Evolutionary conservation across 129 eudicot genomes (phyloP).

Genomic region (Pittosporum tobira): DNA sequence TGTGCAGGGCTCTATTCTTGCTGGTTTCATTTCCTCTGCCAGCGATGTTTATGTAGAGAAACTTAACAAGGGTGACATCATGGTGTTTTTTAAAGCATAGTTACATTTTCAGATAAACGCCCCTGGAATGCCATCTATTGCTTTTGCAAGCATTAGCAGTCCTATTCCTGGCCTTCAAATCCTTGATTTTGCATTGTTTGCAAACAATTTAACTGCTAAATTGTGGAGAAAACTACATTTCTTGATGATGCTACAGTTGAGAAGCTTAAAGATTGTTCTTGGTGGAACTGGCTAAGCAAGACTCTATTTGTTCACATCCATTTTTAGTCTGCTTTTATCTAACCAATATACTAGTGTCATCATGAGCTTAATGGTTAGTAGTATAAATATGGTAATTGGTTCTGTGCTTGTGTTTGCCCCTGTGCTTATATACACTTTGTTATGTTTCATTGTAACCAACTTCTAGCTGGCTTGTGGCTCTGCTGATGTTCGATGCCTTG

Average conservation of each 20-base stretch:
- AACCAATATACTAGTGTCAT: too few species aligned
- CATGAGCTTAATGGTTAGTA: too few species aligned
- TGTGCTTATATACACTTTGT: too few species aligned
- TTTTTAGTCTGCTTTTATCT: too few species aligned
- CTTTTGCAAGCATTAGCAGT: conserved; percentile 56
- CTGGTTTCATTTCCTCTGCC: conserved; percentile 53
- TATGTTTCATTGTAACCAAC: too few species aligned
- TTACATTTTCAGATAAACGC: conserved; percentile 66
- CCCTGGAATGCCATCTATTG: conserved; percentile 37
- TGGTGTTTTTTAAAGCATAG: conserved; percentile 68
- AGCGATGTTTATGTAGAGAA: conserved; percentile 45
- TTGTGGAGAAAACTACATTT: conserved; percentile 48
- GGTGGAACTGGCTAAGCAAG: conserved; percentile 48
- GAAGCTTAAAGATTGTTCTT: conserved; percentile 62
- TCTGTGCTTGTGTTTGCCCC: too few species aligned
- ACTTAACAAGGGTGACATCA: conserved; percentile 46
- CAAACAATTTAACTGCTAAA: conserved; percentile 36
- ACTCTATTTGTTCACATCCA: too few species aligned
- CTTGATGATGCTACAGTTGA: conserved; percentile 46
- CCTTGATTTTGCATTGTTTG: conserved; percentile 55
- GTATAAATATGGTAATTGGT: too few species aligned
- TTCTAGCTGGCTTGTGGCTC: too few species aligned
- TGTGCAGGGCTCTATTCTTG: conserved; percentile 36
- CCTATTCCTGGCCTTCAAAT: conserved; percentile 61
- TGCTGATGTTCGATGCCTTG: too few species aligned